Conservation (phyloP, 768 basidiomycete genomes). For the Clathrus columnatus region DNA sequence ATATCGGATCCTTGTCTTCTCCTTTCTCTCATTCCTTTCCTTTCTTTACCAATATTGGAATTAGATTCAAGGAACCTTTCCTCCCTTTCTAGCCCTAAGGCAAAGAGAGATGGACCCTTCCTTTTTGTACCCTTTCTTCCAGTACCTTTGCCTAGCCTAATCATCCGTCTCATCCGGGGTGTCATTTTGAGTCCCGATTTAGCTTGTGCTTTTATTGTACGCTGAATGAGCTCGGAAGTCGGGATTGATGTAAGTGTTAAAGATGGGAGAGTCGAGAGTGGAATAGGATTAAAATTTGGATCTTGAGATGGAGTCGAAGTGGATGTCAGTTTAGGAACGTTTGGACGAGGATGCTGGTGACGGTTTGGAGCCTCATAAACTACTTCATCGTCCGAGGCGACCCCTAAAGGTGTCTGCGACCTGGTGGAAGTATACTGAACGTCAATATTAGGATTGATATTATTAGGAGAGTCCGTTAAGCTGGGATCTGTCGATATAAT, state of each 20-base stretch:
- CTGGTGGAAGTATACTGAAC: not conserved
- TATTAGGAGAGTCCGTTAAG: not conserved
- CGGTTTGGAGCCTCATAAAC: not conserved
- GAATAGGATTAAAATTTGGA: conserved; percentile 6
- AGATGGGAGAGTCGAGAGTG: conserved; percentile 15
- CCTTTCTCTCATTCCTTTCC: conserved; percentile 38
- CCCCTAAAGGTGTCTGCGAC: not conserved
- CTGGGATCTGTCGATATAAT: not conserved
- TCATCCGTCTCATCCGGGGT: conserved; percentile 19
- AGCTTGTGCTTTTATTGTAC: not conserved
- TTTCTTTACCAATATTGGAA: conserved; percentile 24
- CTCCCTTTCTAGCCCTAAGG: conserved; percentile 45
- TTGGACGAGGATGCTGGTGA: not conserved
- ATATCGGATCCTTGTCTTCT: conserved; percentile 59
- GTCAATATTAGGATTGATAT: not conserved
- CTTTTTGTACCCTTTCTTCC: conserved; percentile 15
- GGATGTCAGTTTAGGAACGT: not conserved
- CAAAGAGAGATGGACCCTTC: conserved; percentile 39
- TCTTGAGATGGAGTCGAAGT: conserved; percentile 15
- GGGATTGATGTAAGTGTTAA: conserved; percentile 21
- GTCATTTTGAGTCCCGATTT: conserved; percentile 9
- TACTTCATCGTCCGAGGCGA: not conserved
- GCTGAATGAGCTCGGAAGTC: not conserved
- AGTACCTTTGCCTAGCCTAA: conserved; percentile 11
- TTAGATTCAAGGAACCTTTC: conserved; percentile 30